A percentile compares a stretch with the other conserved stretches of the same genome.
Conservation (phyloP, 225 moss, liverwort and hornwort species). For the Polytrichum commune region DNA sequence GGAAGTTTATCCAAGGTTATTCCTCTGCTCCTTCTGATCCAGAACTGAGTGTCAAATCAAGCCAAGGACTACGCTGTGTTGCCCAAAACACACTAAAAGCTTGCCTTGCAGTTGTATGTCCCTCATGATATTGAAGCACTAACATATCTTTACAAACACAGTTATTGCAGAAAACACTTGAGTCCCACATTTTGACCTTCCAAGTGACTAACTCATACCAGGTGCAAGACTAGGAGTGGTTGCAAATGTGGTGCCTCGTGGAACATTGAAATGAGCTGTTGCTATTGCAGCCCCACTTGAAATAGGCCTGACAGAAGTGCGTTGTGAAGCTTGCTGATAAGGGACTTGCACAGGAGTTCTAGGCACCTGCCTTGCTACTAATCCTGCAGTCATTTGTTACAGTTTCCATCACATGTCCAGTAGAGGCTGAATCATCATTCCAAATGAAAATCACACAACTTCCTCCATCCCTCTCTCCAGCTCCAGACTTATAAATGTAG, state of each 20-base stretch:
- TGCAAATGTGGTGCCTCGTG: constrained; percentile 17
- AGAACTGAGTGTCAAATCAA: neutral
- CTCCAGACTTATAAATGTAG: too few relatives aligned
- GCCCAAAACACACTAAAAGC: constrained; percentile 10
- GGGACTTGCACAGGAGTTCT: constrained; percentile 20
- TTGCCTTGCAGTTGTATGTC: neutral
- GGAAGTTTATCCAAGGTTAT: neutral
- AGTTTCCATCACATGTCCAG: neutral
- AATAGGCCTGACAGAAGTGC: constrained; percentile 22
- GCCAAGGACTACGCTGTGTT: neutral
- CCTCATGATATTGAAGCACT: too few relatives aligned
- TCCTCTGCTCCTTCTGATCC: neutral
- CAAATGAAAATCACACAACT: neutral
- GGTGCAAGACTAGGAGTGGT: constrained; percentile 7
- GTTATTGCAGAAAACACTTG: too few relatives aligned
- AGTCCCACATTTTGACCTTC: too few relatives aligned
- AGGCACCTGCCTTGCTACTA: constrained; percentile 23
- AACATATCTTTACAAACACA: too few relatives aligned
- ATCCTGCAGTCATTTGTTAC: constrained; percentile 14
- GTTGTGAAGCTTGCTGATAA: constrained; percentile 28
- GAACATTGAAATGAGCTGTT: constrained; percentile 9
- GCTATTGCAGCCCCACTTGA: constrained; percentile 9
- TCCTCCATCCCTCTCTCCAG: too few relatives aligned
- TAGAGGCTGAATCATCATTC: neutral
- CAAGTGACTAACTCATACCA: constrained; percentile 29